phyloP scores from a whole-genome alignment of 2,329 filamentous ascomycete genomes.

The Biscogniauxia sp. region DNA sequence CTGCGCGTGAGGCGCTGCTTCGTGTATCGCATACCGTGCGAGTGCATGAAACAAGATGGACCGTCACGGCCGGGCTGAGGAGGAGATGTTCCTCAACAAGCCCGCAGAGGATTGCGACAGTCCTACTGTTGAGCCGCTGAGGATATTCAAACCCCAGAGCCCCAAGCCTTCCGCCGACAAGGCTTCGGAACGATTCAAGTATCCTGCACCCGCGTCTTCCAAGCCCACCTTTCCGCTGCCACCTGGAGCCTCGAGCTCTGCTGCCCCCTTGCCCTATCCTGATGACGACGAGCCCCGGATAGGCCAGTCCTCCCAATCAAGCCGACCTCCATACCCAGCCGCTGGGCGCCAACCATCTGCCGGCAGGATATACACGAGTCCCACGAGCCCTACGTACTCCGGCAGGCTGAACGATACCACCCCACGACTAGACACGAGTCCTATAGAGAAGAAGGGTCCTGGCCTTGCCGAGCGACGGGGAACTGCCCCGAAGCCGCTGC shows the following conservation, averaged over 20 bases:
- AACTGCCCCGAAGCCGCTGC: conserved; percentile 76
- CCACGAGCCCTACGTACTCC: conserved; percentile 33
- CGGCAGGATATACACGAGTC: conserved; percentile 35
- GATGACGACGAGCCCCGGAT: conserved; percentile 60
- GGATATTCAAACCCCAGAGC: conserved; percentile 78
- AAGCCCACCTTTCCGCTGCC: conserved; percentile 63
- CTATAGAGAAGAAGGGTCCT: conserved; percentile 56
- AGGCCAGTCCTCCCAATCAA: conserved; percentile 40
- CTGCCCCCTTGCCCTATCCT: conserved; percentile 68
- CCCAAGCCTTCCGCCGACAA: conserved; percentile 48
- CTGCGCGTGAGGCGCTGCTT: conserved; percentile 10
- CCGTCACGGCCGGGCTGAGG: conserved; percentile 66
- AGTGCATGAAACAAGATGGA: conserved; percentile 42
- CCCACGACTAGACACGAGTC: conserved; percentile 54
- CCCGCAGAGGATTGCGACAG: conserved; percentile 61
- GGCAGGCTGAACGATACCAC: conserved; percentile 48
- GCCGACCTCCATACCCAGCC: conserved; percentile 43
- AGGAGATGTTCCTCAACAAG: conserved; percentile 77
- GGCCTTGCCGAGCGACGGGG: conserved; percentile 79
- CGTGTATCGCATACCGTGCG: conserved; percentile 22
- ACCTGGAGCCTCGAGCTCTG: conserved; percentile 69
- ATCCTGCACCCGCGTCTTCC: conserved; percentile 46
- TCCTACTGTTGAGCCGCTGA: conserved; percentile 77
- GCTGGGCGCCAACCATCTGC: conserved; percentile 36
- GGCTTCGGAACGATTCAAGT: conserved; percentile 46